Percentiles rank a stretch among this genome's conserved stretches.
phyloP scores from a whole-genome alignment of 192 early-diverging fungal species.

The Coemansia sp. region DNA sequence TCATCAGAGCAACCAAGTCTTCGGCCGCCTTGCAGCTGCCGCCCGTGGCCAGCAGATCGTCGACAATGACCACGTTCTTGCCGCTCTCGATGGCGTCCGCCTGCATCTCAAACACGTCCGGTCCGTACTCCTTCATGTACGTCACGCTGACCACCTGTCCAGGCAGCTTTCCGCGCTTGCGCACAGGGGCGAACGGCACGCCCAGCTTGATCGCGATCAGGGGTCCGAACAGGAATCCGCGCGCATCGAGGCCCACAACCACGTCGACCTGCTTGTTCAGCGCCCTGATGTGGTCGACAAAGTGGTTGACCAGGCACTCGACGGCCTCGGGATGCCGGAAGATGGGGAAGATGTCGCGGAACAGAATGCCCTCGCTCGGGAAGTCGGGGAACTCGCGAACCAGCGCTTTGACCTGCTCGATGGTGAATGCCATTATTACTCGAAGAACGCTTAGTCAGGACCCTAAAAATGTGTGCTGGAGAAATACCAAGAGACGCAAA shows the following conservation, averaged over 20 bases:
- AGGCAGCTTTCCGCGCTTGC: slow-evolving; percentile 96
- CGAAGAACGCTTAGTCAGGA: neutral
- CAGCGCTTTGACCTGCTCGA: slow-evolving; percentile 51
- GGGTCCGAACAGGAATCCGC: slow-evolving; percentile 96
- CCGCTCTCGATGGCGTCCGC: slow-evolving; percentile 70
- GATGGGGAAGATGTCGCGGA: slow-evolving; percentile 96
- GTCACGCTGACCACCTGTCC: slow-evolving; percentile 65
- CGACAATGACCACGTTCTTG: slow-evolving; percentile 86
- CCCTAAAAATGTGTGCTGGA: neutral
- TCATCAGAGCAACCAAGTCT: slow-evolving; percentile 70
- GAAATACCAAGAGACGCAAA: neutral
- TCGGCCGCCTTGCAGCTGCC: slow-evolving; percentile 82
- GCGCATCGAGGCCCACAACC: slow-evolving; percentile 93
- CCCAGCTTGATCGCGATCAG: slow-evolving; percentile 83
- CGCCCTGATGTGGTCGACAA: slow-evolving; percentile 76
- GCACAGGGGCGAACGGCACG: slow-evolving; percentile 89
- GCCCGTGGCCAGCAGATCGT: slow-evolving; percentile 95
- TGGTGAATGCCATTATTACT: slow-evolving; percentile 38
- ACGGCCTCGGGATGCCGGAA: slow-evolving; percentile 94
- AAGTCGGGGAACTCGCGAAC: slow-evolving; percentile 70
- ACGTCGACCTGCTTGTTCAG: slow-evolving; percentile 75
- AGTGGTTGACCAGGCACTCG: slow-evolving; percentile 81
- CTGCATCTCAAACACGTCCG: slow-evolving; percentile 94
- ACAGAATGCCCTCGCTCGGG: slow-evolving; percentile 87
- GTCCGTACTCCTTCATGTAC: slow-evolving; percentile 96